These are phyloP conservation scores for Eimeria brunetti DNA, from an alignment of 169 alveolate species.

Conservation along the genomic window DNA sequence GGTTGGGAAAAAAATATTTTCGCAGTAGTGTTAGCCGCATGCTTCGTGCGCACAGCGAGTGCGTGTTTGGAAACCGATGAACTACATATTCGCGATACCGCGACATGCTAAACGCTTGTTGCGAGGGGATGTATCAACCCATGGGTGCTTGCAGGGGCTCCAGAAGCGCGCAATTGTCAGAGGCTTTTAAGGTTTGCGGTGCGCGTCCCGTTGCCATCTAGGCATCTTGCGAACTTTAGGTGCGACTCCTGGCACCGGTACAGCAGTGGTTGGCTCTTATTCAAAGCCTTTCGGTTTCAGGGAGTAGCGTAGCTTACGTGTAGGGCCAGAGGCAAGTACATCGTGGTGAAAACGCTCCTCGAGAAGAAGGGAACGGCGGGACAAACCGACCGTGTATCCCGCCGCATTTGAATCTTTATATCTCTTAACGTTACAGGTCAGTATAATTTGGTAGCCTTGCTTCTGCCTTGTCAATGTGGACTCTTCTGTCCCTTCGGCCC, in stretches of 20 bases:
- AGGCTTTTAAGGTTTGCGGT: background rate
- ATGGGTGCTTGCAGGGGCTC: background rate
- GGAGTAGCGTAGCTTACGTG: background rate
- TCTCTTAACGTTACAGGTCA: no score
- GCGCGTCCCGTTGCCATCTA: background rate
- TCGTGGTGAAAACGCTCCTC: background rate
- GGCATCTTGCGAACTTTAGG: background rate
- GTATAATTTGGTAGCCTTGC: no score
- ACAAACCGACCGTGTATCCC: no score
- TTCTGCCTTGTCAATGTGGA: background rate
- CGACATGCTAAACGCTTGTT: background rate
- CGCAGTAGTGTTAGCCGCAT: no score
- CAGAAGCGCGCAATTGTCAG: background rate
- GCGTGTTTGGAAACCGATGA: background rate
- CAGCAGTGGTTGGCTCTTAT: background rate
- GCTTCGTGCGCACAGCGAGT: background rate
- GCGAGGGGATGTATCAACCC: background rate
- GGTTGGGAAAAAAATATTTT: no score
- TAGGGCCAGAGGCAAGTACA: background rate
- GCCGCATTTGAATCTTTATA: no score
- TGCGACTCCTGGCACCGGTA: background rate
- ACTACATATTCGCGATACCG: background rate
- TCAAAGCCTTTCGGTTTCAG: background rate
- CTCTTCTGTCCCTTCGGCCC: background rate
- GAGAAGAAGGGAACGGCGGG: background rate